Evolutionary conservation across 1,139 yeast genomes (phyloP), one percentile per base, ranked within the genome.

Genomic region (Taphrina flavorubra): DNA sequence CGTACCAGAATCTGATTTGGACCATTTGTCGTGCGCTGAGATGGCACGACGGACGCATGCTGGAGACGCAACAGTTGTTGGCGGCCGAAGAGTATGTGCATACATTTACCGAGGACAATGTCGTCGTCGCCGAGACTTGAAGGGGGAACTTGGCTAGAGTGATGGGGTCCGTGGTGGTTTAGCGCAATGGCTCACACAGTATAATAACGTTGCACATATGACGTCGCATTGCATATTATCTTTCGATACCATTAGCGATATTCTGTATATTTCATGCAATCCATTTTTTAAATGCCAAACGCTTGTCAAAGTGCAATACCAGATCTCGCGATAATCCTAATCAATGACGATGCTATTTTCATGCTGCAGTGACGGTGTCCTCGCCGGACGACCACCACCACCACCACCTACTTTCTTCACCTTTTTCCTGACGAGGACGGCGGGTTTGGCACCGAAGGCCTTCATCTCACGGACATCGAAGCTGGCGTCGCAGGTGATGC

Each of bases 401-500:
- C 31, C 4, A 25, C 31, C 31, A 4, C 31, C 31, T 1, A 25
- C 31, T 25, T 25, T 25, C 61, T 63, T 63, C 57, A 55, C 55
- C 39, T 63, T 63, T 47, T 55, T 63, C 51, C 16, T 46, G 51
- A 63, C 25, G 16, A 57, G 46, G n/a, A 63, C 67, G 40, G 59
- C 61, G 11, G 67, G 67, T 34, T 55, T 63, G 31, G 67, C 61
- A 8, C 61, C 61, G 49, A 55, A 55, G 14, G 67, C 55, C 59
- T 63, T 63, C 39, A 63, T 46, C 46, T 63, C 67, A 16, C 55
- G 61, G 13, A 60, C 40, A 72, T 85, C 84, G 78, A 87, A 82
- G 72, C 83, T 76, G 76, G 97, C 79, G 77, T 86, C 83, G 79
- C 88, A 86, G 78, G 92, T 87, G 0, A 91, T 90, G 74, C 92